Evolutionary conservation across 2,329 filamentous ascomycete species (phyloP), one percentile per base, ranked within the genome.

Genomic region (Colletotrichum navitas): DNA sequence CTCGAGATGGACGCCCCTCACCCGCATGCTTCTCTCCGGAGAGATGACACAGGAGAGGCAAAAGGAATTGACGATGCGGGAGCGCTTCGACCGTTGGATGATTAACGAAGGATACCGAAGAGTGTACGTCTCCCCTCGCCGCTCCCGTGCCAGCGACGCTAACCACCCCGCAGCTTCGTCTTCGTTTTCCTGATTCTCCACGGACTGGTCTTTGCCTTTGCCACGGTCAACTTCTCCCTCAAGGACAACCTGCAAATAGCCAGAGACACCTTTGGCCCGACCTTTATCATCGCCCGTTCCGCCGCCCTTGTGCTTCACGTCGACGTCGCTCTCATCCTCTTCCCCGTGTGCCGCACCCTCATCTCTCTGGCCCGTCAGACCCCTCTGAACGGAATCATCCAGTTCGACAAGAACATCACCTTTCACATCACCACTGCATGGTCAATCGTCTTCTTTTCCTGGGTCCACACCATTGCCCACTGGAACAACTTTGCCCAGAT

Each of bases 391-490:
- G 93, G 93, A 75, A 93, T 96, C 78, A 92, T 97, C 75, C 93
- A 94, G 76, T 94, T 96, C 81, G 93, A 94, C 84, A 95, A 94
- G 86, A 94, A 95, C 83, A 94, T 95, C 80, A 93, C 92, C 55
- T 95, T 96, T 82, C 93, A 96, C 84, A 95, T 94, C 83, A 90
- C 88, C 60, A 93, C 93, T 34, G 93, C 92, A 7, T 96, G 93
- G 93, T 94, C 93, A 32, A 94, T 97, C 77, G 91, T 96, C 75
- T 94, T 95, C 83, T 97, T 93, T 81, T 93, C 93, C 16, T 94
- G 92, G 91, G 88, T 95, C 1, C 94, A 96, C 82, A 95, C 92
- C 24, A 90, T 95, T 77, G 92, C 93, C 39, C 93, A 96, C 82
- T 95, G 93, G 92, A 93, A 93, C 85, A 96, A 96, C 84, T 91